Evolutionary conservation across 2,329 filamentous ascomycete species (phyloP).

Genomic region (Penicillium sp.): DNA sequence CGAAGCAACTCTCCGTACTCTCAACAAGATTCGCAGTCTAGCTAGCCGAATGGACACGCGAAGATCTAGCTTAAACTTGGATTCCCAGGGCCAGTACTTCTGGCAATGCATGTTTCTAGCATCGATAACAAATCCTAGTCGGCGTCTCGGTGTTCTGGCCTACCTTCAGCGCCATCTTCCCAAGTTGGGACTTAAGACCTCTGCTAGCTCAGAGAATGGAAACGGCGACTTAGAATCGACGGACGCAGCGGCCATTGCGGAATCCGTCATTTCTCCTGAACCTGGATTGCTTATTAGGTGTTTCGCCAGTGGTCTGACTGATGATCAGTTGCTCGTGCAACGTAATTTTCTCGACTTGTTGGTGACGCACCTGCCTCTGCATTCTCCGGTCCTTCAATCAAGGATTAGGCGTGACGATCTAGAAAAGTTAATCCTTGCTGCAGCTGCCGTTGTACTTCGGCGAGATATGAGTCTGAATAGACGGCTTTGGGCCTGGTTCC

Average conservation of each 20-base stretch:
- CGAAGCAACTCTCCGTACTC: conserved; percentile 73
- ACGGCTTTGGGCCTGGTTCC: conserved; percentile 91
- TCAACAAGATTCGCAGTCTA: conserved; percentile 71
- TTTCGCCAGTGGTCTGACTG: conserved; percentile 82
- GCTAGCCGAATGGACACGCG: conserved; percentile 50
- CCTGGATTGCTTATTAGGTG: conserved; percentile 85
- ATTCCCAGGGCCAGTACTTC: conserved; percentile 77
- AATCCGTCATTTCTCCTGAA: conserved; percentile 64
- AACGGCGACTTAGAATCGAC: conserved; percentile 22
- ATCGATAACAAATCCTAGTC: conserved; percentile 80
- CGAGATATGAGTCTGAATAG: conserved; percentile 96
- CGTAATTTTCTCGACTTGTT: conserved; percentile 89
- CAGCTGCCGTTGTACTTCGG: conserved; percentile 79
- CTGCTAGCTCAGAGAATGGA: conserved; percentile 26
- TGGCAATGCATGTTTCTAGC: conserved; percentile 98
- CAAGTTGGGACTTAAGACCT: conserved; percentile 53
- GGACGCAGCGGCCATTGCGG: conserved; percentile 35
- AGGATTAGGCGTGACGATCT: conserved; percentile 71
- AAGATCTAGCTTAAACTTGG: conserved; percentile 46
- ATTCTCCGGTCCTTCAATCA: conserved; percentile 74
- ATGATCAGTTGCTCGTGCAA: conserved; percentile 87
- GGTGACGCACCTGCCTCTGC: conserved; percentile 82
- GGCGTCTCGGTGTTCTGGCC: conserved; percentile 80
- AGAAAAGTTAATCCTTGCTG: conserved; percentile 75
- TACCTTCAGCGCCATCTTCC: conserved; percentile 80